These are phyloP conservation scores for Isatis lusitanica DNA, from an alignment of 441 rosid species.

Conservation along the genomic window DNA sequence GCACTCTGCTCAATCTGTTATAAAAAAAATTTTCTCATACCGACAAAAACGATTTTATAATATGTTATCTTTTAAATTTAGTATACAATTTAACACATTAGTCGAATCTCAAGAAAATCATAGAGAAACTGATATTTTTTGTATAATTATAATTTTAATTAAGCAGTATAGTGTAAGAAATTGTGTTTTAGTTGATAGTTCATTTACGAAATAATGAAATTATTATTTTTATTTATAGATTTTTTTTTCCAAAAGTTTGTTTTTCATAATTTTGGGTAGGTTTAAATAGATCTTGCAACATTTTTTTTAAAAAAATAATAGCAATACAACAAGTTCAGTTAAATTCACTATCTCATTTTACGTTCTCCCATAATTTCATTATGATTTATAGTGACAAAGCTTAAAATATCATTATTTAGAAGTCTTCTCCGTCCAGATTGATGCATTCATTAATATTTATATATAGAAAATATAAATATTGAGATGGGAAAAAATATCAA, in stretches of 20 bases:
- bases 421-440: background rate
- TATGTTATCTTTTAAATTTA: background rate
- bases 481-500: background rate
- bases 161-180: background rate
- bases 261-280: background rate
- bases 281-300: background rate
- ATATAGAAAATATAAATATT: background rate
- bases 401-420: background rate
- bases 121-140: background rate
- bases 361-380: too few species aligned
- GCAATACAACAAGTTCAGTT: background rate
- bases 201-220: too few species aligned
- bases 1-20: constrained; percentile 1
- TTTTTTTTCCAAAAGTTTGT: background rate
- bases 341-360: background rate
- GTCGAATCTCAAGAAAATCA: background rate
- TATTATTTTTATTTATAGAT: background rate
- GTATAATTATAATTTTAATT: background rate
- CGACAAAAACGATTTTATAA: background rate
- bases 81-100: background rate
- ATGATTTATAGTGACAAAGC: too few species aligned
- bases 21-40: background rate
- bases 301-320: background rate
- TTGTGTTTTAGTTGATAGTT: too few species aligned
- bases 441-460: background rate